Percentiles rank a stretch among this genome's conserved stretches.
Evolutionary conservation across 176 grass and related monocot species (phyloP).

Genomic region (Urochloa ruziziensis): DNA sequence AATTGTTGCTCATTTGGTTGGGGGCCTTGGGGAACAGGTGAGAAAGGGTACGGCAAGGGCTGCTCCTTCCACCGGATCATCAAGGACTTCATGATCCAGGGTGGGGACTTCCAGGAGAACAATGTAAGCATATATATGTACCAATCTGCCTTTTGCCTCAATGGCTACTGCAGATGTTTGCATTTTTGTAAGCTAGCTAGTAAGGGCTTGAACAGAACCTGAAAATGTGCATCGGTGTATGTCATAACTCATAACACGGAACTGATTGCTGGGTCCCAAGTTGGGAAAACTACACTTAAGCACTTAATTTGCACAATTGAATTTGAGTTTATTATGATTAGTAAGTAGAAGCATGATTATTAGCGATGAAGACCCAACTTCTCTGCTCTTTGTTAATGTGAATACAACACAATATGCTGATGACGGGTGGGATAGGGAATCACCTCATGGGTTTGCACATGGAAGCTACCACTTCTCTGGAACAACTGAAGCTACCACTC

Average conservation of each 20-base stretch:
- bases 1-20: not conserved
- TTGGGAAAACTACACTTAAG: not conserved
- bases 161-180: not conserved
- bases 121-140: conserved; percentile 41
- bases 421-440: not conserved
- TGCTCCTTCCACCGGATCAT: conserved; percentile 79
- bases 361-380: not conserved
- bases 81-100: conserved; percentile 90
- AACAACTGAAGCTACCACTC: not conserved
- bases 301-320: not conserved
- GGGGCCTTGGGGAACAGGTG: conserved; percentile 25
- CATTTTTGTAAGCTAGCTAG: not conserved
- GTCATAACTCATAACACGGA: not conserved
- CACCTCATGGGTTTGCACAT: not conserved
- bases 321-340: not conserved
- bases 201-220: not conserved
- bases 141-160: not conserved
- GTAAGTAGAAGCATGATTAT: not conserved
- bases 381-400: not conserved
- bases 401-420: not conserved
- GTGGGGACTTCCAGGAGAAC: conserved; percentile 60
- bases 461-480: not conserved
- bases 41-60: conserved; percentile 57
- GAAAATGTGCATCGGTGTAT: not conserved
- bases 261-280: not conserved